Conservation (phyloP, 2,329 filamentous ascomycete genomes). For the Tothia fuscella region DNA sequence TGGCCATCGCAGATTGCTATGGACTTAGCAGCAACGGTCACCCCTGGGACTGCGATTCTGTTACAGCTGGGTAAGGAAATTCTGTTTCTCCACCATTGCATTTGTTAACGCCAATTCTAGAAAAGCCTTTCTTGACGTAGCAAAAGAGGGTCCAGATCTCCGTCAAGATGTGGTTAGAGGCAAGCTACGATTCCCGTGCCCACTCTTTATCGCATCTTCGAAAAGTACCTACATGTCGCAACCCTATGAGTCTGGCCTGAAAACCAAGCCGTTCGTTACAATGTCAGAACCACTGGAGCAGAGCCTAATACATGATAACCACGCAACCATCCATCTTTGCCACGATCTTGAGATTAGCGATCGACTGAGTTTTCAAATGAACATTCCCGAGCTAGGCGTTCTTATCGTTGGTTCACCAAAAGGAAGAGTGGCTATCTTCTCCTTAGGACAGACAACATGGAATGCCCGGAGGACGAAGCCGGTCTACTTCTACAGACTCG, state of each 20-base stretch:
- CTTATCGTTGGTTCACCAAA: constrained; percentile 55
- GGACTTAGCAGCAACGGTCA: neutral
- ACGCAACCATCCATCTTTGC: constrained; percentile 20
- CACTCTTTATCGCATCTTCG: neutral
- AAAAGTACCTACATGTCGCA: constrained; percentile 4
- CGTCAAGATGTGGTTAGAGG: neutral
- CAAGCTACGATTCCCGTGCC: constrained; percentile 1
- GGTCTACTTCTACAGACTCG: constrained; percentile 28
- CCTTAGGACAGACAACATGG: constrained; percentile 35
- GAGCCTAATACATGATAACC: constrained; percentile 20
- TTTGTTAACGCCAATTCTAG: neutral
- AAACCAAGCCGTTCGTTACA: neutral
- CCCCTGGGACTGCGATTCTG: neutral
- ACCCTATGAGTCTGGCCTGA: neutral
- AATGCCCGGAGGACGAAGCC: neutral
- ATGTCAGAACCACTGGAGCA: constrained; percentile 6
- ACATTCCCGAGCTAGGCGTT: constrained; percentile 59
- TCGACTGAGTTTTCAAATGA: constrained; percentile 49
- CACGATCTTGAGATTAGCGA: constrained; percentile 26
- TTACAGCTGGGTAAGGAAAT: neutral
- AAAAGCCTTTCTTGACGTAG: neutral
- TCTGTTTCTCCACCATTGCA: neutral
- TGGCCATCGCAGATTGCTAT: neutral
- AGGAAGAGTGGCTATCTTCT: constrained; percentile 52
- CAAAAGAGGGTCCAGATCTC: neutral